Percentiles rank a stretch among this genome's conserved stretches.
These are phyloP conservation scores for Nicotiana rustica DNA, from an alignment of 305 asterid species.

Conservation along the genomic window DNA sequence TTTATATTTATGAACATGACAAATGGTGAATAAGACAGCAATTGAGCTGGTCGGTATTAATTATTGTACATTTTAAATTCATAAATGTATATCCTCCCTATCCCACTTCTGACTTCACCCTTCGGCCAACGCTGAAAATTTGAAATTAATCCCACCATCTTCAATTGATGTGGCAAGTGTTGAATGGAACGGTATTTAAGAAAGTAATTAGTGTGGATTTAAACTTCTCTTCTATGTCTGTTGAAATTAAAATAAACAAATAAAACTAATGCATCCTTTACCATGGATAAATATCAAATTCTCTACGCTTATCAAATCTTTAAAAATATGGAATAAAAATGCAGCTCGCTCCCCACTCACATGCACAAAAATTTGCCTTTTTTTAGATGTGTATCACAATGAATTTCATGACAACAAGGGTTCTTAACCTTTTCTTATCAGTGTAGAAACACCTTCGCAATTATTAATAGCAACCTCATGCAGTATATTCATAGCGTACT, in stretches of 20 bases:
- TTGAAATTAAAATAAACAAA: too few species aligned
- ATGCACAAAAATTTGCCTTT: neutral
- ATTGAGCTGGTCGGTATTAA: constrained; percentile 1
- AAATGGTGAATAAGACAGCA: constrained; percentile 27
- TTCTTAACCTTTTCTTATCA: neutral
- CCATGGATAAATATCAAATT: neutral
- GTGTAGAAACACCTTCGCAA: too few species aligned
- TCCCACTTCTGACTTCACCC: neutral
- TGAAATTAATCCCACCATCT: neutral
- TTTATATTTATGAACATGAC: constrained; percentile 26
- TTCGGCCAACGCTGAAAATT: neutral
- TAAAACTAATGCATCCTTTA: neutral
- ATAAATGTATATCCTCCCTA: constrained; percentile 3
- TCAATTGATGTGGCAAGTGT: too few species aligned
- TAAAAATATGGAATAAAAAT: neutral
- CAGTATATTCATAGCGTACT: too few species aligned
- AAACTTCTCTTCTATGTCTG: neutral
- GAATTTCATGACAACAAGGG: neutral
- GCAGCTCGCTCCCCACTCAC: neutral
- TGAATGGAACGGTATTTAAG: too few species aligned
- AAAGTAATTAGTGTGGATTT: neutral
- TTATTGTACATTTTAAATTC: neutral
- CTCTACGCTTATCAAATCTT: too few species aligned
- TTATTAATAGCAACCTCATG: too few species aligned
- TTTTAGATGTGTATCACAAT: neutral